Evolutionary conservation across 139 green algal species (phyloP).

Genomic region (Astrephomene gubernaculifera): DNA sequence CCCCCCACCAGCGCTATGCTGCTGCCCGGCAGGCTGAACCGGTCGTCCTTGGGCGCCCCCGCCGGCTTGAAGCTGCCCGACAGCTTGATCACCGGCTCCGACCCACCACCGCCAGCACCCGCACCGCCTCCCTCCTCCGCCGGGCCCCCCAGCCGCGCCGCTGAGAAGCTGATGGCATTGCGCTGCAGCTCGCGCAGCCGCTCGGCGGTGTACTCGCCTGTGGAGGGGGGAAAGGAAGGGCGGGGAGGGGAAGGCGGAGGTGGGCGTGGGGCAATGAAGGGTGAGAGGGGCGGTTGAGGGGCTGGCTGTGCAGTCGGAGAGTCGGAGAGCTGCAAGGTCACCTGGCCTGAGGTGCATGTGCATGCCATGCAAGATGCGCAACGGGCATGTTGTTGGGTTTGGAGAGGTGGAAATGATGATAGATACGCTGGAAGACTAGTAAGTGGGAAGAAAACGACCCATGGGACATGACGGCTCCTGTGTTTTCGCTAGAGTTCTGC

Average conservation of each 20-base stretch:
- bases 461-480: too few species aligned
- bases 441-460: too few species aligned
- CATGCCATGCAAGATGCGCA: too few species aligned
- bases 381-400: too few species aligned
- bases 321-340: too few species aligned
- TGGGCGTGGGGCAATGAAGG: not conserved
- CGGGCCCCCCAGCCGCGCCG: constrained; percentile 24
- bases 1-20: constrained; percentile 32
- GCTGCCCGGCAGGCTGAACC: constrained; percentile 47
- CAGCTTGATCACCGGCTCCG: constrained; percentile 69
- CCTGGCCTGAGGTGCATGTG: too few species aligned
- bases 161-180: constrained; percentile 59
- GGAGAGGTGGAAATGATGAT: too few species aligned
- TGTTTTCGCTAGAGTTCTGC: too few species aligned
- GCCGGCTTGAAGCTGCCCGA: constrained; percentile 80
- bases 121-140: not conserved
- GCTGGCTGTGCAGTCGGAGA: too few species aligned
- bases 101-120: not conserved
- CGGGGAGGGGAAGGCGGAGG: not conserved
- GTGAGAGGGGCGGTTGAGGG: not conserved
- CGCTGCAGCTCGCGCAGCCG: constrained; percentile 68
- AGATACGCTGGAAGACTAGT: too few species aligned
- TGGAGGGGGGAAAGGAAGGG: not conserved
- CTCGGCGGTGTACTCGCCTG: constrained; percentile 80
- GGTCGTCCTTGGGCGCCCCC: constrained; percentile 59